phyloP scores from a whole-genome alignment of 768 basidiomycete species.

The Tylopilus vinaceipallidus region DNA sequence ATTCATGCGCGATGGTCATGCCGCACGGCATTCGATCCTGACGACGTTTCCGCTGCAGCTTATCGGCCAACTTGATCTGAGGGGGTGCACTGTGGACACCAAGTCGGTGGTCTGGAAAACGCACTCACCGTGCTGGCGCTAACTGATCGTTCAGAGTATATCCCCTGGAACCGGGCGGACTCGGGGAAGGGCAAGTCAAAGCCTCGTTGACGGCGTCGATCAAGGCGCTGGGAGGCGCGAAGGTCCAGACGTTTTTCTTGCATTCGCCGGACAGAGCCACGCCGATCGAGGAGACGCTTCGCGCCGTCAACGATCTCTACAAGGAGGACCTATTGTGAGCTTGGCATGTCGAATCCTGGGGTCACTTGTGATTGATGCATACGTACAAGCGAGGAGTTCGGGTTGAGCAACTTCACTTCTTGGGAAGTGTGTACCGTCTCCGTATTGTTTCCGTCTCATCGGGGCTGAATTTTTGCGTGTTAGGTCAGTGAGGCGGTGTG shows the following conservation, averaged over 20 bases:
- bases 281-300: slow-evolving; percentile 46
- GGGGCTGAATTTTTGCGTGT: neutral
- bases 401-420: slow-evolving; percentile 15
- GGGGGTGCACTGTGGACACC: slow-evolving; percentile 20
- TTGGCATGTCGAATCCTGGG: neutral
- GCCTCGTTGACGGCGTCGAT: neutral
- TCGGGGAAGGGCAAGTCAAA: neutral
- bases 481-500: slow-evolving; percentile 43
- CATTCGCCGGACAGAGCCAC: slow-evolving; percentile 43
- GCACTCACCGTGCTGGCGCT: too few species aligned
- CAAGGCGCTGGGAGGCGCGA: slow-evolving; percentile 1
- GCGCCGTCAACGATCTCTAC: slow-evolving; percentile 46
- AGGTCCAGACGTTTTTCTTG: slow-evolving; percentile 5
- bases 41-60: too few species aligned
- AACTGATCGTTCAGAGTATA: slow-evolving; percentile 26
- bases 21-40: too few species aligned
- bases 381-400: slow-evolving; percentile 11
- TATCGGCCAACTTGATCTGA: slow-evolving; percentile 14
- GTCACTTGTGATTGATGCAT: neutral
- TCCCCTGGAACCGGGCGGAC: slow-evolving; percentile 22
- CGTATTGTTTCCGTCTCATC: neutral
- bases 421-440: slow-evolving; percentile 30
- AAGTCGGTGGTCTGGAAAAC: slow-evolving; percentile 8
- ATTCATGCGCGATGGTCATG: neutral
- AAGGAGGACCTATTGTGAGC: slow-evolving; percentile 49